A percentile compares a stretch with the other conserved stretches of the same genome.
These are phyloP conservation scores for Taphrina flavorubra DNA, from an alignment of 1,139 yeast species.

Conservation along the genomic window DNA sequence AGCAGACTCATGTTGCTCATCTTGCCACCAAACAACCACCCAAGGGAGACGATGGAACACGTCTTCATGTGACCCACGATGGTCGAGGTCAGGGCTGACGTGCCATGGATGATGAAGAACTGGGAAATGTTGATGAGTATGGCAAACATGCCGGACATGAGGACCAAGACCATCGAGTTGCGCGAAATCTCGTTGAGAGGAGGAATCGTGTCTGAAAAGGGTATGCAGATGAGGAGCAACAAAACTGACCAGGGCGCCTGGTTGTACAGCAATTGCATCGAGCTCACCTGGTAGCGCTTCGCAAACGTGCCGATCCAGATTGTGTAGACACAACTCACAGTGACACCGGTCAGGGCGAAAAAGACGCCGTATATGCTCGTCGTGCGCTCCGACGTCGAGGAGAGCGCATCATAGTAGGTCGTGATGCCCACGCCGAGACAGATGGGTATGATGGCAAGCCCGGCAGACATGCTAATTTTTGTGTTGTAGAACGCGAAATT, in stretches of 20 bases:
- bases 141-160: constrained; percentile 38
- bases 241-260: constrained; percentile 38
- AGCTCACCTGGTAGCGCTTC: constrained; percentile 35
- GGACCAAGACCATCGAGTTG: constrained; percentile 25
- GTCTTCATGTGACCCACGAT: constrained; percentile 40
- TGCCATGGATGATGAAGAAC: constrained; percentile 39
- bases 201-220: constrained; percentile 38
- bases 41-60: constrained; percentile 40
- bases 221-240: constrained; percentile 28
- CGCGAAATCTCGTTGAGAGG: constrained; percentile 25
- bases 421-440: constrained; percentile 39
- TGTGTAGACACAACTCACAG: constrained; percentile 37
- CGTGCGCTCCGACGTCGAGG: constrained; percentile 19
- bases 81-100: constrained; percentile 40
- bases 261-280: constrained; percentile 38
- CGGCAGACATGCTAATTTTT: constrained; percentile 23
- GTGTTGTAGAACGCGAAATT: constrained; percentile 40
- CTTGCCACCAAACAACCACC: constrained; percentile 40
- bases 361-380: constrained; percentile 35
- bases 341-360: constrained; percentile 37
- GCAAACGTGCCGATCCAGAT: constrained; percentile 40
- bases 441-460: constrained; percentile 26
- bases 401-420: constrained; percentile 36
- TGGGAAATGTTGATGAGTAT: constrained; percentile 38
- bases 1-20: constrained; percentile 40